Evolutionary conservation across 2,329 filamentous ascomycete genomes (phyloP).

Genomic region (Colletotrichum endophyticum): DNA sequence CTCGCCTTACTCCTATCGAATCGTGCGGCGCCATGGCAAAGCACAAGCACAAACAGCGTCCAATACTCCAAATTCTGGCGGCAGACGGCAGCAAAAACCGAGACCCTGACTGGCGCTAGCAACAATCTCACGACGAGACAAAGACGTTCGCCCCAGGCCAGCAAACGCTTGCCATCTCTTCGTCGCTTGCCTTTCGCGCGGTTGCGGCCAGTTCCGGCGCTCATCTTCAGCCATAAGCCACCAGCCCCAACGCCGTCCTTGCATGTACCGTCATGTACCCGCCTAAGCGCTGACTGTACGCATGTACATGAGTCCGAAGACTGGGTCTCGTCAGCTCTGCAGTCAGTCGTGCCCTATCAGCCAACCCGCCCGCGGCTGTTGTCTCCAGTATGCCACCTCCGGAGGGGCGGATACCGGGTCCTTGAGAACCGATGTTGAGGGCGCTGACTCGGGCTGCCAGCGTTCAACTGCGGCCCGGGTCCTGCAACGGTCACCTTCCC

Average conservation of each 20-base stretch:
- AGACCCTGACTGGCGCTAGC: neutral
- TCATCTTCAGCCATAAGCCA: neutral
- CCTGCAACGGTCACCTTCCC: neutral
- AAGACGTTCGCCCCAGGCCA: neutral
- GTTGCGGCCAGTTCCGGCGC: slow-evolving; percentile 8
- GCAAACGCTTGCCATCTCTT: neutral
- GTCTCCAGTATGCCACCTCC: neutral
- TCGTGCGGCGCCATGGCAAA: neutral
- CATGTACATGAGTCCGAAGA: neutral
- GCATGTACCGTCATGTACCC: neutral
- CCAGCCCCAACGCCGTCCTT: neutral
- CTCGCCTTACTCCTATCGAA: slow-evolving; percentile 1
- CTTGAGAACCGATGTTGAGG: neutral
- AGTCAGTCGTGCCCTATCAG: neutral
- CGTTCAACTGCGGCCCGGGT: neutral
- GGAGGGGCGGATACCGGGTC: neutral
- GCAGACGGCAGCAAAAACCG: neutral
- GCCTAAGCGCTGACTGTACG: neutral
- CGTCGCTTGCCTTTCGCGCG: neutral
- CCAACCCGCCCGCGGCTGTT: neutral
- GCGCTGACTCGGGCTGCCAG: slow-evolving; percentile 2
- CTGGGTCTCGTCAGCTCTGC: neutral
- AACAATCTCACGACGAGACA: neutral
- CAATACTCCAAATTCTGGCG: neutral
- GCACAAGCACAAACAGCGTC: neutral